phyloP scores from a whole-genome alignment of 352 stramenopile species.

The Pythium diclinum region DNA sequence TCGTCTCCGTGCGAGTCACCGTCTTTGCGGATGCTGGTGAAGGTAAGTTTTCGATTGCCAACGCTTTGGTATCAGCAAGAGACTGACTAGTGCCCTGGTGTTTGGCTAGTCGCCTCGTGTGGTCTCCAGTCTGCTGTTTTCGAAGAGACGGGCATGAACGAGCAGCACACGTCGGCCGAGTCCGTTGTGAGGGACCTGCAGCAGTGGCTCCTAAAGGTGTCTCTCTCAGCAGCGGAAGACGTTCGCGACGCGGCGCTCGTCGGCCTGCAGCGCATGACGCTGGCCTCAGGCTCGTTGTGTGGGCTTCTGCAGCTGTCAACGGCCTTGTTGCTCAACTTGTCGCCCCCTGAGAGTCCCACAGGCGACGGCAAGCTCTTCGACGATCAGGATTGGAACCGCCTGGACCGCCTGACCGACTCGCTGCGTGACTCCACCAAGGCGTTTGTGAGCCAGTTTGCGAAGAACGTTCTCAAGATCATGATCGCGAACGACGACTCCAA shows the following conservation, averaged over 20 bases:
- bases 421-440: slow-evolving; percentile 30
- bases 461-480: slow-evolving; percentile 54
- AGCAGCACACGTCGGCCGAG: slow-evolving; percentile 47
- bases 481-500: slow-evolving; percentile 30
- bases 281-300: slow-evolving; percentile 80
- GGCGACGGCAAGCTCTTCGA: slow-evolving; percentile 24
- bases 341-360: not conserved
- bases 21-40: slow-evolving; percentile 11
- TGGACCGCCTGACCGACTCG: slow-evolving; percentile 55
- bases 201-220: slow-evolving; percentile 62
- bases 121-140: slow-evolving; percentile 52
- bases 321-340: slow-evolving; percentile 57
- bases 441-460: slow-evolving; percentile 54
- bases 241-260: slow-evolving; percentile 63
- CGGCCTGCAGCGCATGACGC: slow-evolving; percentile 54
- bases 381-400: slow-evolving; percentile 46
- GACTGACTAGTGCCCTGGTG: not conserved
- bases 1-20: slow-evolving; percentile 13
- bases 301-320: slow-evolving; percentile 68
- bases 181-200: slow-evolving; percentile 61
- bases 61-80: not conserved
- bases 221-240: slow-evolving; percentile 39
- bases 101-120: slow-evolving; percentile 23
- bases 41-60: not conserved
- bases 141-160: slow-evolving; percentile 42